Percentiles rank a stretch among this genome's conserved stretches.
Evolutionary conservation across 2,329 filamentous ascomycete species (phyloP).

Genomic region (Diaporthe capsici): DNA sequence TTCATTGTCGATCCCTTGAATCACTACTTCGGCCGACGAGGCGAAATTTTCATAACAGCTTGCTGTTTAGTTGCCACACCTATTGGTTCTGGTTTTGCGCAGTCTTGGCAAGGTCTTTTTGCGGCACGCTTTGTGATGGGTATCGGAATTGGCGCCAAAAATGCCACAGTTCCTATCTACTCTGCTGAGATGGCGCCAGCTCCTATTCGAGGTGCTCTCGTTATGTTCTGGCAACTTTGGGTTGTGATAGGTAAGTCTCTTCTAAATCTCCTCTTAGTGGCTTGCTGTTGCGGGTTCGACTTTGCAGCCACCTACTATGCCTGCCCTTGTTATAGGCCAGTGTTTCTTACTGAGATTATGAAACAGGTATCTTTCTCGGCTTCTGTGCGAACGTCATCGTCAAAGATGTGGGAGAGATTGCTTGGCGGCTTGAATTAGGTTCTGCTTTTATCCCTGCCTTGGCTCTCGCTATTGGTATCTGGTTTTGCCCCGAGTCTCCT

Average conservation of each 20-base stretch:
- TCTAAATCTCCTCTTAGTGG: too few relatives aligned
- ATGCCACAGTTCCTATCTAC: conserved; percentile 38
- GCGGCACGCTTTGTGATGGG: conserved; percentile 70
- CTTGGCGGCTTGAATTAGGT: conserved; percentile 75
- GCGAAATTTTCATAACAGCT: conserved; percentile 82
- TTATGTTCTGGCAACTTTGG: conserved; percentile 41
- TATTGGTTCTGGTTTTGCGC: conserved; percentile 78
- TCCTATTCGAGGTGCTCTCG: conserved; percentile 38
- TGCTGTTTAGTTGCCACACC: conserved; percentile 79
- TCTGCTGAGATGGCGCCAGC: conserved; percentile 38
- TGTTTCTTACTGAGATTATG: not conserved
- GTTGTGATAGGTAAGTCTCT: conserved; percentile 27
- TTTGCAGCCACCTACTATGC: too few relatives aligned
- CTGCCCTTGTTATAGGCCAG: too few relatives aligned
- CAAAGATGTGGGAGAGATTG: conserved; percentile 62
- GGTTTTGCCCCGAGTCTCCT: conserved; percentile 76
- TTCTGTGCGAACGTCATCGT: conserved; percentile 72
- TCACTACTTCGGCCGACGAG: conserved; percentile 58
- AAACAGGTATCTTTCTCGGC: conserved; percentile 67
- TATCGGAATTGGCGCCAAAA: conserved; percentile 39
- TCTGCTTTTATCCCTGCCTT: conserved; percentile 73
- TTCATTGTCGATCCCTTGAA: conserved; percentile 67
- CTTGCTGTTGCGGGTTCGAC: too few relatives aligned
- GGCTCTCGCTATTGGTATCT: conserved; percentile 72
- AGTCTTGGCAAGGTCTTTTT: conserved; percentile 80